Conservation (phyloP, 140 eudicot genomes). For the Cichorium intybus region DNA sequence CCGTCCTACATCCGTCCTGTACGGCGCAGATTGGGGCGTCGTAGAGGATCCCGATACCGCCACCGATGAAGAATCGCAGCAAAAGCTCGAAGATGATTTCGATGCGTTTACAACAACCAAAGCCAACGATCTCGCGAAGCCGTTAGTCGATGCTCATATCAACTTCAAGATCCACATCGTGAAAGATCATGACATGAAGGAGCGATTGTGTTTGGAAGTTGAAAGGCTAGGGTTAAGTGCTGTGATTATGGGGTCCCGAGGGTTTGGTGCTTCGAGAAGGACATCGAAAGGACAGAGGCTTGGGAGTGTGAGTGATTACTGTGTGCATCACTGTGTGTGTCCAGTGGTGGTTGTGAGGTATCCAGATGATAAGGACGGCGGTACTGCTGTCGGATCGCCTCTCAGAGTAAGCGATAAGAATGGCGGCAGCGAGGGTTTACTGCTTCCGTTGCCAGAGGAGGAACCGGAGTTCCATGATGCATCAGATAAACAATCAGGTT, state of each 20-base stretch:
- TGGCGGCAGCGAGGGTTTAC: conserved; percentile 25
- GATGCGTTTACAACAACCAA: conserved; percentile 43
- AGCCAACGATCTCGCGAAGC: conserved; percentile 52
- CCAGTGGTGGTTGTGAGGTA: conserved; percentile 76
- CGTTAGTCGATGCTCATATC: conserved; percentile 46
- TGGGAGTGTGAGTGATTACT: conserved; percentile 76
- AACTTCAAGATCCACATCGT: conserved; percentile 65
- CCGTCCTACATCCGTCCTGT: conserved; percentile 60
- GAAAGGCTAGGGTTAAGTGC: conserved; percentile 69
- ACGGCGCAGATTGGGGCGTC: conserved; percentile 83
- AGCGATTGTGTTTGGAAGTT: conserved; percentile 60
- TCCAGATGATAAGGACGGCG: conserved; percentile 42
- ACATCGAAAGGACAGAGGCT: conserved; percentile 43
- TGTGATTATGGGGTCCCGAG: conserved; percentile 77
- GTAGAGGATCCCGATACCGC: conserved; percentile 23
- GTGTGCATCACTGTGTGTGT: conserved; percentile 75
- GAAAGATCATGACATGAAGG: conserved; percentile 73
- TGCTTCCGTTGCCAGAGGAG: conserved; percentile 58
- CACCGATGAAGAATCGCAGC: conserved; percentile 42
- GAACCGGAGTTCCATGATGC: conserved; percentile 54
- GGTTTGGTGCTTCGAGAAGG: conserved; percentile 51
- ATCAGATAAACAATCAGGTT: conserved; percentile 40
- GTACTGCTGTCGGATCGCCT: conserved; percentile 26
- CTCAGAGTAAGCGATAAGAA: conserved; percentile 21
- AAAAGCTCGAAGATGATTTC: conserved; percentile 54